Conservation (phyloP, 176 grass and related monocot species). For the Musa schizocarpa region DNA sequence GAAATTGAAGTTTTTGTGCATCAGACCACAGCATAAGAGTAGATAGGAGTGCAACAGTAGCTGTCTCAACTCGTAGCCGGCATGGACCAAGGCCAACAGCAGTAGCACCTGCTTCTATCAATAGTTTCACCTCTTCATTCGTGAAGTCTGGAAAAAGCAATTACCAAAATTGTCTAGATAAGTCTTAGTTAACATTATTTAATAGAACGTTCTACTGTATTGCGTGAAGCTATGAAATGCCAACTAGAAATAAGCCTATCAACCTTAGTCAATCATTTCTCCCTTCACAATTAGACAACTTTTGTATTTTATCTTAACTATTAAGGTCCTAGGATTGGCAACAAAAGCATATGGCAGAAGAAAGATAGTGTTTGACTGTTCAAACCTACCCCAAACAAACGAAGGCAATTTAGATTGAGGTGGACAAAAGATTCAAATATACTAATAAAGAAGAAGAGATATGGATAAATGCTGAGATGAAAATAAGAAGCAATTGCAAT, state of each 20-base stretch:
- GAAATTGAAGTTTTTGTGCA: constrained; percentile 22
- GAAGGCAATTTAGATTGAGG: background rate
- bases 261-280: too few species aligned
- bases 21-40: constrained; percentile 90
- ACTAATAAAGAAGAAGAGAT: background rate
- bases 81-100: constrained; percentile 61
- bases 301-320: too few species aligned
- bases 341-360: background rate
- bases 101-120: constrained; percentile 51
- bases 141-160: constrained; percentile 57
- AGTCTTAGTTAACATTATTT: background rate
- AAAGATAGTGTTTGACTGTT: background rate
- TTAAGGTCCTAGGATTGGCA: background rate
- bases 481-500: background rate
- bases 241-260: background rate
- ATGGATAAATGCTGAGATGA: background rate
- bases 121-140: constrained; percentile 53
- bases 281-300: too few species aligned
- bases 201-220: background rate
- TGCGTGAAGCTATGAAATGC: background rate
- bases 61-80: constrained; percentile 79
- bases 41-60: constrained; percentile 59
- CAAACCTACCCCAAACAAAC: background rate
- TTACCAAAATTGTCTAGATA: background rate
- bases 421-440: too few species aligned